Evolutionary conservation across 345 rosid species (phyloP).

Genomic region (Euphorbia pulcherrima): DNA sequence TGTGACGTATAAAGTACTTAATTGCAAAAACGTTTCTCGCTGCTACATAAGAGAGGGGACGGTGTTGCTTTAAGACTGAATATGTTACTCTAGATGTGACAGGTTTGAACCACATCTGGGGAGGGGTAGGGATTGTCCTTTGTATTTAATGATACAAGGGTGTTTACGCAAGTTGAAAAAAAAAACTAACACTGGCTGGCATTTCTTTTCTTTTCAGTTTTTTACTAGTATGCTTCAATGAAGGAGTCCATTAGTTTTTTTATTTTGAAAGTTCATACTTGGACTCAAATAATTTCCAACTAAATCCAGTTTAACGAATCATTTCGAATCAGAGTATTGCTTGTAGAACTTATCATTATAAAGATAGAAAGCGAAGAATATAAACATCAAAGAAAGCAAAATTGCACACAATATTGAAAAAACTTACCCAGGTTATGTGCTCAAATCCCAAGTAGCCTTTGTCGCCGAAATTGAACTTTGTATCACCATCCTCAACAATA

Average conservation of each 20-base stretch:
- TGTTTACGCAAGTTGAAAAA: too few relatives aligned
- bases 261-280: not conserved
- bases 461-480: constrained; percentile 81
- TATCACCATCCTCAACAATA: constrained; percentile 59
- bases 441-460: constrained; percentile 87
- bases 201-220: not conserved
- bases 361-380: not conserved
- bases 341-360: not conserved
- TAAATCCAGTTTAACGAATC: not conserved
- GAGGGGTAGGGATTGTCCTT: too few relatives aligned
- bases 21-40: too few relatives aligned
- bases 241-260: not conserved
- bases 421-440: constrained; percentile 91
- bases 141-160: too few relatives aligned
- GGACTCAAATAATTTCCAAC: not conserved
- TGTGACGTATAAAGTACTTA: not conserved
- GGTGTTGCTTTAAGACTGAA: not conserved
- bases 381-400: not conserved
- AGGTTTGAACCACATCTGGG: too few relatives aligned
- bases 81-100: too few relatives aligned
- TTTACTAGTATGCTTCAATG: not conserved
- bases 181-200: not conserved
- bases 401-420: not conserved
- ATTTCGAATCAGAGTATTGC: not conserved
- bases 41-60: not conserved